Evolutionary conservation across 1,139 yeast genomes (phyloP), one percentile per base, ranked within the genome.

Genomic region (Nakaseomyces sp.): DNA sequence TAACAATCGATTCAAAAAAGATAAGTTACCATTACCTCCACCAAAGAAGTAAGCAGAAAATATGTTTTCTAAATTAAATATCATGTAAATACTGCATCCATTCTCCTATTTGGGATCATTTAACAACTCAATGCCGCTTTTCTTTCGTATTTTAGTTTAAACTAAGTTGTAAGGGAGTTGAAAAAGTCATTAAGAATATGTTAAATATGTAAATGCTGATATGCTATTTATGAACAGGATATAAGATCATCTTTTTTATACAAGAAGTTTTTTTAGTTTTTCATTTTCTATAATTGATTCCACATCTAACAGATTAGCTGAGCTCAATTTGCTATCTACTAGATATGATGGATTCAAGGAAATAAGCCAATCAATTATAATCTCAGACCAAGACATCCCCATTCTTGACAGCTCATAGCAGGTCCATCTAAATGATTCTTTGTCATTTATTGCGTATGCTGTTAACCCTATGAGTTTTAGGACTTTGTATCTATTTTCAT

Each of bases 11-110:
- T 48, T 64, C 16, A 33, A 20, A 7, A 24, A 16, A 17, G 31
- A 32, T 54, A 63, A 8, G 50, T 4, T 5, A 4, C 12, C 36
- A 18, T 6, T 69, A 26, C 72, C 73, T 10, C 60, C 71, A 19
- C 70, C 72, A 40, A 38, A 45, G 16, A 20, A 16, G 25, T 18
- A 20, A 16, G 25, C 16, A 24, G 19, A 25, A 7, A 12, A 37
- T 89, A 26, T 26, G 5, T 26, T 9, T n/a, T 26, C 12, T 10
- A 15, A 29, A 13, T 13, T 5, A 26, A 18, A 6, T 29, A 26
- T 26, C 29, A 10, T 26, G 29, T 26, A 26, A 26, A 26, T 26
- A 26, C 3, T 25, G 10, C n/a, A 10, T 25, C 12, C 5, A n/a
- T 26, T 26, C 29, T 10, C 13, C n/a, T n/a, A n/a, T n/a, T n/a